Percentiles rank a stretch among this genome's conserved stretches.
phyloP scores from a whole-genome alignment of 371 early-diverging fungal genomes.

The Mortierella sp. region DNA sequence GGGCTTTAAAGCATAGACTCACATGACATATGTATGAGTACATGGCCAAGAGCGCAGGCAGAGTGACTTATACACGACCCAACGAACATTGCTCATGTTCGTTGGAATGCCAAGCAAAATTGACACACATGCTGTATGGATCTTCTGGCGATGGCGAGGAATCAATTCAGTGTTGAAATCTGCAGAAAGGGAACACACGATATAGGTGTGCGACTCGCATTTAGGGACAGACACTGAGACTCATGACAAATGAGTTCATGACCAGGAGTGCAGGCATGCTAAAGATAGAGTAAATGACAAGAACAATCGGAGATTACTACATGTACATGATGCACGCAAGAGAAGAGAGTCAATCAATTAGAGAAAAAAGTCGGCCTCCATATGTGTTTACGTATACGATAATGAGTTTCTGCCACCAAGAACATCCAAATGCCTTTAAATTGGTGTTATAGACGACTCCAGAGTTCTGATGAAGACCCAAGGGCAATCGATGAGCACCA shows the following conservation, averaged over 20 bases:
- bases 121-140: slow-evolving; percentile 5
- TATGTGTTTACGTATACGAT: too few species aligned
- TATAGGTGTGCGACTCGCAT: neutral
- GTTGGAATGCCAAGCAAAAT: neutral
- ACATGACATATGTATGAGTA: neutral
- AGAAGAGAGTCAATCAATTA: too few species aligned
- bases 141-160: slow-evolving; percentile 4
- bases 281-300: too few species aligned
- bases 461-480: too few species aligned
- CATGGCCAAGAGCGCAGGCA: slow-evolving; percentile 1
- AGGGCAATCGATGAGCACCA: too few species aligned
- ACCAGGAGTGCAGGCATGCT: too few species aligned
- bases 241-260: neutral
- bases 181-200: neutral
- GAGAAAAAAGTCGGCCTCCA: too few species aligned
- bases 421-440: too few species aligned
- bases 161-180: slow-evolving; percentile 4
- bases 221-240: neutral
- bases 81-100: slow-evolving; percentile 1
- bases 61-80: slow-evolving; percentile 17
- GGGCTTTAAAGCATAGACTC: neutral
- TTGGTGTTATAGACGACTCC: too few species aligned
- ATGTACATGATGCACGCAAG: too few species aligned
- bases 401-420: too few species aligned
- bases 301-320: too few species aligned